Evolutionary conservation across 2,329 filamentous ascomycete genomes (phyloP).

Genomic region (Fusarium sp.): DNA sequence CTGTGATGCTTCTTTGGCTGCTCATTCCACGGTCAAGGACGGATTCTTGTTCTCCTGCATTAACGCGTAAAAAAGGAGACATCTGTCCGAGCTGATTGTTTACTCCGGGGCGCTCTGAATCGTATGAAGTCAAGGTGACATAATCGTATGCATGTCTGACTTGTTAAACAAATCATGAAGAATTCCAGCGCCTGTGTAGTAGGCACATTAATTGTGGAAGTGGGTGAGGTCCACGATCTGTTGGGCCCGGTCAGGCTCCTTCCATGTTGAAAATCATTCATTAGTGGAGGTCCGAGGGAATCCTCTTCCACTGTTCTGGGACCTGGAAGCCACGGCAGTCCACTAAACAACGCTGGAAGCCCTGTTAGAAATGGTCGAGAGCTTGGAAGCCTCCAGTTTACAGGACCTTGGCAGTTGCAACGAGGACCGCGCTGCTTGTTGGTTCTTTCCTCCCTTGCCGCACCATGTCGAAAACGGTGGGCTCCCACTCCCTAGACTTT

Average conservation of each 20-base stretch:
- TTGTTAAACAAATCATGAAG: slow-evolving; percentile 18
- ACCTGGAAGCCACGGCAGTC: neutral
- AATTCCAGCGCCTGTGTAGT: slow-evolving; percentile 19
- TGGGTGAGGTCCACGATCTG: slow-evolving; percentile 18
- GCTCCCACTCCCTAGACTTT: slow-evolving; percentile 18
- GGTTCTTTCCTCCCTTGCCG: slow-evolving; percentile 40
- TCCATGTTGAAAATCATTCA: slow-evolving; percentile 36
- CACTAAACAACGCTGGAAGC: slow-evolving; percentile 12
- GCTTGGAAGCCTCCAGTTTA: neutral
- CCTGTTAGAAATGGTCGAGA: slow-evolving; percentile 7
- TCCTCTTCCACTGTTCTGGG: neutral
- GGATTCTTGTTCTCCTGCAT: neutral
- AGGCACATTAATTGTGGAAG: neutral
- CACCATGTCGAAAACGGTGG: slow-evolving; percentile 39
- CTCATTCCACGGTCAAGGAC: neutral
- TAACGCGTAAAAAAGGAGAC: slow-evolving; percentile 9
- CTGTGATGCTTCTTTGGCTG: neutral
- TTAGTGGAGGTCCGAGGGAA: slow-evolving; percentile 18
- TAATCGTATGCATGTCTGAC: neutral
- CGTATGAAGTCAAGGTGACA: slow-evolving; percentile 27
- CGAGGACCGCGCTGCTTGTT: neutral
- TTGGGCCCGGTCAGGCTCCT: slow-evolving; percentile 13
- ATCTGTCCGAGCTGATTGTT: neutral
- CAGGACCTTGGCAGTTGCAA: slow-evolving; percentile 14
- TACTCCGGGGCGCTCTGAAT: slow-evolving; percentile 3